A percentile compares a stretch with the other conserved stretches of the same genome.
Conservation (phyloP, 176 grass and related monocot genomes). For the Oryza glumipatula region DNA sequence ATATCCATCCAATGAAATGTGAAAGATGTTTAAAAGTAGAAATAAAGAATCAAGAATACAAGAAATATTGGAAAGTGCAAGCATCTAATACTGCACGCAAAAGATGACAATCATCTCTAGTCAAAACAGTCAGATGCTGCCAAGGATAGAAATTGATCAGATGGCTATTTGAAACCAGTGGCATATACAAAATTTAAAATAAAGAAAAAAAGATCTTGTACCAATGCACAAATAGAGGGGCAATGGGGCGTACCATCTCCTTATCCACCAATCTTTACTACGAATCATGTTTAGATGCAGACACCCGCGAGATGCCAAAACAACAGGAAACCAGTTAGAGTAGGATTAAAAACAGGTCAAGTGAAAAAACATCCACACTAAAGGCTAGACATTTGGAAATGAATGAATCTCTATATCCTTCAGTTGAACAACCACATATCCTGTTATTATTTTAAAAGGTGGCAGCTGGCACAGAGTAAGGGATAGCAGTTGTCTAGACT, state of each 20-base stretch:
- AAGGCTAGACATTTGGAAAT: constrained; percentile 4
- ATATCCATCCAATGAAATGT: constrained; percentile 2
- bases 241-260: constrained; percentile 67
- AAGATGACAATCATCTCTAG: constrained; percentile 9
- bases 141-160: constrained; percentile 5
- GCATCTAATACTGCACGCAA: neutral
- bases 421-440: constrained; percentile 14
- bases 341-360: constrained; percentile 1
- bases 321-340: constrained; percentile 48
- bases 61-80: constrained; percentile 1
- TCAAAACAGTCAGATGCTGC: constrained; percentile 12
- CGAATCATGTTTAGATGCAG: constrained; percentile 39
- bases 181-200: neutral
- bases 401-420: neutral
- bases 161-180: constrained; percentile 21
- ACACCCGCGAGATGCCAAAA: constrained; percentile 38
- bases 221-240: constrained; percentile 24
- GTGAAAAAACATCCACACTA: constrained; percentile 32
- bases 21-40: neutral
- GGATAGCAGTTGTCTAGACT: neutral
- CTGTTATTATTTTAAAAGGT: neutral
- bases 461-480: neutral
- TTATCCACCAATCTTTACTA: constrained; percentile 91
- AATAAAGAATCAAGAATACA: constrained; percentile 13
- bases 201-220: neutral